A percentile compares a stretch with the other conserved stretches of the same genome.
Conservation (phyloP, 257 asterid species). For the Jacaranda mimosifolia region DNA sequence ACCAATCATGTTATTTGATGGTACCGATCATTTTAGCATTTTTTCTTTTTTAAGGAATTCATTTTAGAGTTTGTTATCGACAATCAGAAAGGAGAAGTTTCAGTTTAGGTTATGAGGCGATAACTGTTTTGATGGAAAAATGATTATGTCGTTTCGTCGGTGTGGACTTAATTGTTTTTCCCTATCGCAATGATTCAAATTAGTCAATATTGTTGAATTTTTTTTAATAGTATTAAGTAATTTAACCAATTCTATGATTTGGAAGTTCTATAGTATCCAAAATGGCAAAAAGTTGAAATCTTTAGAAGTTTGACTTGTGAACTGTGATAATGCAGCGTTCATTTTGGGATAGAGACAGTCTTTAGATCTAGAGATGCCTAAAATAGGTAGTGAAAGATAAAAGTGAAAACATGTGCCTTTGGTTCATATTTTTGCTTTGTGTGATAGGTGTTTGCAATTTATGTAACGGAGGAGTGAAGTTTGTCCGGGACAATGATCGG, state of each 20-base stretch:
- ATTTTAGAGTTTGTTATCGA: background rate
- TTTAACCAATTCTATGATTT: background rate
- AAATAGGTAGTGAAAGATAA: background rate
- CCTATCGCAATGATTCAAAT: too few species aligned
- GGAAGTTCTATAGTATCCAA: background rate
- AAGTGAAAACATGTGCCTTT: background rate
- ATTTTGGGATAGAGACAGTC: background rate
- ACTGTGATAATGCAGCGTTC: background rate
- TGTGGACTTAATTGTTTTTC: background rate
- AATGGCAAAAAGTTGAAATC: background rate
- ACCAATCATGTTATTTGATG: slow-evolving; percentile 95
- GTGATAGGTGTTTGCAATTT: slow-evolving; percentile 83
- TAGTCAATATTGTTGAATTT: background rate
- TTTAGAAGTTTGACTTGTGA: background rate
- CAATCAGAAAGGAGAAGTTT: background rate
- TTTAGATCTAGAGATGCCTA: background rate
- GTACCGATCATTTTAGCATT: slow-evolving; percentile 43
- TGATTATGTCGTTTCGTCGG: background rate
- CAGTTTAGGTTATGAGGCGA: background rate
- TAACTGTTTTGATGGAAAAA: background rate
- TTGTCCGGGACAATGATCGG: slow-evolving; percentile 80
- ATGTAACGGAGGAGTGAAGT: slow-evolving; percentile 89
- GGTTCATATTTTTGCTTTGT: slow-evolving; percentile 9
- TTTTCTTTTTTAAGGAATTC: background rate
- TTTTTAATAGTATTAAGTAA: background rate